Conservation (phyloP, 2,329 filamentous ascomycete species). For the Zarea fungicola region DNA sequence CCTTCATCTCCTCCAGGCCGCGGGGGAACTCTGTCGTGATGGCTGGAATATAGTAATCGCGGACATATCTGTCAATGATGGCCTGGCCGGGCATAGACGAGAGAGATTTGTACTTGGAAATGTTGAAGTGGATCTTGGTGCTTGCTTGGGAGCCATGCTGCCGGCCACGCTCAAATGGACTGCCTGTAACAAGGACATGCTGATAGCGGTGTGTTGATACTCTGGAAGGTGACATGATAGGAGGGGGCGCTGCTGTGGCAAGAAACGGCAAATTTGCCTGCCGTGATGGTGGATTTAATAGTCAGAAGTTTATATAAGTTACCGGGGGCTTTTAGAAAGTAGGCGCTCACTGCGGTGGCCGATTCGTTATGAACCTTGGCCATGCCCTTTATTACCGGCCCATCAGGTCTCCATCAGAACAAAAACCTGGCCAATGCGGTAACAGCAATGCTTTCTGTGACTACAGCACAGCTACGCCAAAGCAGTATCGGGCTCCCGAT, state of each 20-base stretch:
- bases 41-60: conserved; percentile 2
- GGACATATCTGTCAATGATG: not conserved
- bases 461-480: no score
- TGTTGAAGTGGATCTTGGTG: not conserved
- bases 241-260: not conserved
- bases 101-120: not conserved
- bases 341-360: no score
- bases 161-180: not conserved
- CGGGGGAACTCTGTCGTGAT: conserved; percentile 12
- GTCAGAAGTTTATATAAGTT: not conserved
- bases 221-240: not conserved
- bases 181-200: not conserved
- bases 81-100: not conserved
- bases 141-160: conserved; percentile 1
- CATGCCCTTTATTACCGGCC: not conserved
- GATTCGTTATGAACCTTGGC: not conserved
- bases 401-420: not conserved
- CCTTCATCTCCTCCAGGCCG: conserved; percentile 37
- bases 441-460: no score
- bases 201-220: not conserved
- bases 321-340: no score
- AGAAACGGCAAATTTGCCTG: not conserved
- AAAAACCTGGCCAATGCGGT: no score
- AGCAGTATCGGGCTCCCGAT: no score
- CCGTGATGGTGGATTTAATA: not conserved